Conservation (phyloP, 2,329 filamentous ascomycete species). For the Chlorencoelia australis region DNA sequence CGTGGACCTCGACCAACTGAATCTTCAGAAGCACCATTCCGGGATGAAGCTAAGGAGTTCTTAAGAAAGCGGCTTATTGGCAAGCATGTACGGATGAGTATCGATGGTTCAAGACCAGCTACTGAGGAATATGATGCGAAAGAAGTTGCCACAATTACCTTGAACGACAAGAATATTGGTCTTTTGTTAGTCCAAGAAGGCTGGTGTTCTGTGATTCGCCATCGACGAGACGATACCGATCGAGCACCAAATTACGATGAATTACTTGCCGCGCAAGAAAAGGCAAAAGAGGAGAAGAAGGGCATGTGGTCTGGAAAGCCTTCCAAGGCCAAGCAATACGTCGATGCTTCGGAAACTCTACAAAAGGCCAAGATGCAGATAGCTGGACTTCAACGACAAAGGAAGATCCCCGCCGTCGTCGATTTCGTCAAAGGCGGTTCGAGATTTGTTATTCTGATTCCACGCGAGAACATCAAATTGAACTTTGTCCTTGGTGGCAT, state of each 20-base stretch:
- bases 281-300: constrained; percentile 77
- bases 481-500: constrained; percentile 93
- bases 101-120: constrained; percentile 85
- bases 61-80: constrained; percentile 88
- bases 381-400: constrained; percentile 77
- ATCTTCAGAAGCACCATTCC: constrained; percentile 77
- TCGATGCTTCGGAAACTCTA: constrained; percentile 82
- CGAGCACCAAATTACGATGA: constrained; percentile 91
- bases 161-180: constrained; percentile 80
- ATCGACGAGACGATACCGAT: constrained; percentile 90
- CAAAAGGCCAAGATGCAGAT: constrained; percentile 96
- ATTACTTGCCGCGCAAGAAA: constrained; percentile 68
- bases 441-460: constrained; percentile 83
- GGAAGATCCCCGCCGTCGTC: constrained; percentile 84
- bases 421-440: constrained; percentile 98
- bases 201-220: constrained; percentile 87
- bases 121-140: constrained; percentile 87
- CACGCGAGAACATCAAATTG: constrained; percentile 86
- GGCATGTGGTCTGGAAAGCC: constrained; percentile 93
- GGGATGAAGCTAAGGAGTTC: constrained; percentile 92
- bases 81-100: constrained; percentile 81
- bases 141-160: constrained; percentile 81
- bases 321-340: constrained; percentile 70
- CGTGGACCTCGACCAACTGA: constrained; percentile 87
- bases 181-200: constrained; percentile 82